Base-by-base conservation (phyloP, 352 stramenopile genomes). In the Thraustotheca clavata region DNA sequence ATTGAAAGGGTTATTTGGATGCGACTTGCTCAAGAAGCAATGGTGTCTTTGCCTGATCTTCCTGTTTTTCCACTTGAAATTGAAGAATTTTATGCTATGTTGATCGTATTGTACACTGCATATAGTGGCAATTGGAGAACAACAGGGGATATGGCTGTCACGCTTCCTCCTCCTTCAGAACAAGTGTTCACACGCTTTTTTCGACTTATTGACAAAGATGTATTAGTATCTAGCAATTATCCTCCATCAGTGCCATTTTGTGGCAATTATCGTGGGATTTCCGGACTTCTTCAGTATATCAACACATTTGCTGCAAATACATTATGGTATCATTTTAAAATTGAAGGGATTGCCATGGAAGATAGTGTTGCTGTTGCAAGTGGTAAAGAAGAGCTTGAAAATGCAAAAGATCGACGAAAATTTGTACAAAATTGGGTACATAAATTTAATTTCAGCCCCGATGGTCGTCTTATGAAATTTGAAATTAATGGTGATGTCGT, bases 371-470 rank as follows among this genome's bases (percentile, higher is more conserved):
- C 85, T 9, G 85, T 94, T 22, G 85, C 85, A 22, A 90, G 79
- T 0, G 85, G 85, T 8, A 90, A 92, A 43, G 85, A 94, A 50
- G 83, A 94, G 62, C 77, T 94, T 18, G 85, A 91, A 59, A 94
- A 94, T 72, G 84, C 85, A 38, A 77, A 80, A 39, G 85, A 94
- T 36, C 78, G 75, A 0, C 79, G 85, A 34, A 88, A 87, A 49
- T 94, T 94, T 41, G 81, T 92, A 39, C 85, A 94, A 62, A 94
- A 94, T 52, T 94, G 85, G 85, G 83, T 94, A 33, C 85, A 94
- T 73, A 94, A 94, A 70, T 94, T 94, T 49, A 91, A 84, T 32
- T 94, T 94, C 39, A 88, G 88, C 66, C 83, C 77, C 9, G 82
- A 94, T 35, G 85, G 85, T 2, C 74, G 81, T n/a, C 73, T 94